Evolutionary conservation across 352 stramenopile genomes (phyloP), one percentile per base, ranked within the genome.

Genomic region (Globisporangium viniferum): DNA sequence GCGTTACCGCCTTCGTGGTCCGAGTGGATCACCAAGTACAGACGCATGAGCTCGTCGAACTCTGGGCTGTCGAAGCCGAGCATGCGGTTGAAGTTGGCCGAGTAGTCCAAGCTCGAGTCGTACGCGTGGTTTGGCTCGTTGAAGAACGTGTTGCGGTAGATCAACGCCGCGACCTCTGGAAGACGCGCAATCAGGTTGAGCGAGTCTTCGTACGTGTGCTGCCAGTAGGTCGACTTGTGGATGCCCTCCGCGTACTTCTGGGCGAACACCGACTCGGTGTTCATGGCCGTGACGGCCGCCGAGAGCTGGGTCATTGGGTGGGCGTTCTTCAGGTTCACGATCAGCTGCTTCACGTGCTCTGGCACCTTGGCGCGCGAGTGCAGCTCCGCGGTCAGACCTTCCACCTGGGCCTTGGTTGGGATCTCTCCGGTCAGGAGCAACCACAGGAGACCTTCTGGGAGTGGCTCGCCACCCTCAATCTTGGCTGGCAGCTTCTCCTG

Each of bases 1-100:
- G 97, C 98, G 82, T 99, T 99, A 71, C 97, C 98, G 72, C 97
- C 98, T 77, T 99, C 98, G 86, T 99, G 98, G 88, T 99, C 97
- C 64, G 94, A 98, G 91, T 99, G 97, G 79, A 99, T 99, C 74
- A 98, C 97, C 48, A 99, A 84, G 86, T 99, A 99, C 59, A 99
- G 86, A 71, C 98, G 92, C 98, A 99, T 99, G 54, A 99, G 87
- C 84, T 99, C 98, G 78, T 99, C 97, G 78, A 99, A 99, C 66
- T 93, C 88, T 9, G 93, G 78, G 84, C 94, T 89, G 69, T 99
- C 86, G 70, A 99, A 99, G 67, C 98, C 98, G 68, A 99, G 88
- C 97, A 99, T 99, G 72, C 95, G 95, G 79, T 90, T 98, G 78
- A 99, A 99, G 88, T 99, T 99, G 69, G 92, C 98, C 67, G 93